Conservation (phyloP, 257 asterid species). For the Lantana camara region DNA sequence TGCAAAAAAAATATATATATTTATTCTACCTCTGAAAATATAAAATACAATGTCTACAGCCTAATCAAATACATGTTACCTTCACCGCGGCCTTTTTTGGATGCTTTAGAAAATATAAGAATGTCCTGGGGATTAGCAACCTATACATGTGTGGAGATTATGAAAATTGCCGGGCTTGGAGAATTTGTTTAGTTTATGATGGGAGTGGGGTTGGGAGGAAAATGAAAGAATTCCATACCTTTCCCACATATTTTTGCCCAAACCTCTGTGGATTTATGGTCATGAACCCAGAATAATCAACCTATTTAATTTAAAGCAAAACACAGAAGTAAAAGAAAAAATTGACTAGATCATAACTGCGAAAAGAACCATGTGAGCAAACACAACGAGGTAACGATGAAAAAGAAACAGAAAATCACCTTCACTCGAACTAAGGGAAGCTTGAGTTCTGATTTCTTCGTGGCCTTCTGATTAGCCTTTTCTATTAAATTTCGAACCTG, state of each 20-base stretch:
- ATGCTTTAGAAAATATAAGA: conserved; percentile 93
- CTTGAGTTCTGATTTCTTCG: conserved; percentile 61
- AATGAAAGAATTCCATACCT: conserved; percentile 48
- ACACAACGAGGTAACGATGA: conserved; percentile 11
- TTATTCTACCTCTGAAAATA: conserved; percentile 20
- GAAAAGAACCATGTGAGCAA: conserved; percentile 24
- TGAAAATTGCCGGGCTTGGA: conserved; percentile 24
- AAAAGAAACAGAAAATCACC: conserved; percentile 45
- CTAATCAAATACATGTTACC: conserved; percentile 45
- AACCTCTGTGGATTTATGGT: conserved; percentile 96
- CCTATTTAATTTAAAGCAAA: conserved; percentile 55
- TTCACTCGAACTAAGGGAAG: conserved; percentile 92
- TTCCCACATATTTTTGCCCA: conserved; percentile 96
- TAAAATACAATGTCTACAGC: conserved; percentile 3
- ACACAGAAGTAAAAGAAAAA: conserved; percentile 19
- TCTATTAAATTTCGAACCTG: conserved; percentile 85
- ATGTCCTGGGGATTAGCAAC: conserved; percentile 99
- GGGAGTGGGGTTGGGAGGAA: conserved; percentile 12
- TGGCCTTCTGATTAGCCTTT: conserved; percentile 57
- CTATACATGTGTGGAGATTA: conserved; percentile 41
- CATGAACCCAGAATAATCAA: conserved; percentile 98
- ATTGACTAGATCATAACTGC: conserved; percentile 20
- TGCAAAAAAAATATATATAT: conserved; percentile 31
- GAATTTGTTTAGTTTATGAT: background rate
- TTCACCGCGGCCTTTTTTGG: conserved; percentile 55